phyloP scores from a whole-genome alignment of 345 rosid genomes.

The Capsella bursapastoris region DNA sequence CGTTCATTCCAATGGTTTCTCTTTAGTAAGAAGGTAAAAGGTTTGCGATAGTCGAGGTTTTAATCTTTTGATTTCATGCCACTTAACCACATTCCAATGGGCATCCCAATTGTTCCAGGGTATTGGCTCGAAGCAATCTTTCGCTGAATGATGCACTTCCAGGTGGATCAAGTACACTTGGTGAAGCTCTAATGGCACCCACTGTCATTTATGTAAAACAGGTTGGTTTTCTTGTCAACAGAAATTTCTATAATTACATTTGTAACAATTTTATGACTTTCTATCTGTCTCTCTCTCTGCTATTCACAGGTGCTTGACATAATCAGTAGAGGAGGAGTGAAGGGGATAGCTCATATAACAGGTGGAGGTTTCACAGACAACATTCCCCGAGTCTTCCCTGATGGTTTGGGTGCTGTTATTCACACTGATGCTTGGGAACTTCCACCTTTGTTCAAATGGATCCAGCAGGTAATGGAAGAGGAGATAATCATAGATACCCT shows the following conservation, averaged over 20 bases:
- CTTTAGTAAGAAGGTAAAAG: slow-evolving; percentile 78
- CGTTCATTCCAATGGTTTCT: slow-evolving; percentile 95
- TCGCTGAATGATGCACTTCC: slow-evolving; percentile 75
- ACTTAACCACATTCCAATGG: background rate
- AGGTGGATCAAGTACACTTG: slow-evolving; percentile 62
- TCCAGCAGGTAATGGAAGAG: slow-evolving; percentile 68
- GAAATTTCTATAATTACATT: background rate
- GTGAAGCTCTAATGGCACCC: slow-evolving; percentile 94
- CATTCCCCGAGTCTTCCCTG: slow-evolving; percentile 82
- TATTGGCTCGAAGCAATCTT: slow-evolving; percentile 66
- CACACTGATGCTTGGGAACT: slow-evolving; percentile 71
- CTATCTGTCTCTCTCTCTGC: background rate
- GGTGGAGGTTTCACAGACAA: slow-evolving; percentile 97
- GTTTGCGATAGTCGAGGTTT: background rate
- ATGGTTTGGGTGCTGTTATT: slow-evolving; percentile 79
- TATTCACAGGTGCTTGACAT: slow-evolving; percentile 68
- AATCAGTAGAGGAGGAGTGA: slow-evolving; percentile 81
- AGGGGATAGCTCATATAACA: slow-evolving; percentile 88
- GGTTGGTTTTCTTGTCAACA: slow-evolving; percentile 49
- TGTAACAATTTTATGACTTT: background rate
- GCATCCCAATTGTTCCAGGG: slow-evolving; percentile 52
- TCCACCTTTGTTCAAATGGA: slow-evolving; percentile 81
- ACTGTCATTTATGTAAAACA: slow-evolving; percentile 88
- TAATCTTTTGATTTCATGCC: background rate
- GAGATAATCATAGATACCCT: background rate